Evolutionary conservation across 495 filamentous ascomycete species (phyloP), one percentile per base, ranked within the genome.

Genomic region (Aeminium ludgeri): DNA sequence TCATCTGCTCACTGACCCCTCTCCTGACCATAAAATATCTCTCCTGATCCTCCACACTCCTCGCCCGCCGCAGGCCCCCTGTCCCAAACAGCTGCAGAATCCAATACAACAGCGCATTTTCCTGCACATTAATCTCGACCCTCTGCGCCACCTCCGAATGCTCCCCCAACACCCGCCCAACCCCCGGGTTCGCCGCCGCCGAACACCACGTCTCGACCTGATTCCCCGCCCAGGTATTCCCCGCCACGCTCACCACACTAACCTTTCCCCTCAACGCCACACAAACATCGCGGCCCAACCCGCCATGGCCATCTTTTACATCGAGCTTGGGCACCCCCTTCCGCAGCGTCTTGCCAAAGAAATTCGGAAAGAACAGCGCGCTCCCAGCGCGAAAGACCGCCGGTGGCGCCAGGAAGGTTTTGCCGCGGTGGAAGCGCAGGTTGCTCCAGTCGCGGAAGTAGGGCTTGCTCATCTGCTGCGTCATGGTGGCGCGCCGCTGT

Each of bases 361-460:
- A 61, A 60, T 99, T 99, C 20, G 89, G 91, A 67, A 99, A 95
- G 64, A 78, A 94, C 23, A 93, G 73, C 11, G 86, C 73, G 8
- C 71, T 66, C 23, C 84, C 80, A 40, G 63, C 62, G 37, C 72
- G 74, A 66, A 95, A 94, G 25, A 84, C 65, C 4, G 73, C 66
- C 2, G 76, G 68, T 28, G 84, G 84, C 6, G 86, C 75, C 13
- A 80, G 54, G 62, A 94, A 96, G 25, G 80, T 80, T 59, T 96
- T 96, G 52, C 89, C 89, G 46, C 83, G 69, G 61, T 80, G 69
- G 53, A 79, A 71, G 3, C 74, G 69, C 63, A 95, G 68, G 58
- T 83, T 83, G 38, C 68, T 68, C 78, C 82, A 91, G 70, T 96
- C 86, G 51, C 82, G 76, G 68, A 92, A 96, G 58, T 96, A 96